Percentiles rank a stretch among this genome's conserved stretches.
Conservation (phyloP, 1,284 basidiomycete species). For the Apiotrichum mycotoxinovorans region DNA sequence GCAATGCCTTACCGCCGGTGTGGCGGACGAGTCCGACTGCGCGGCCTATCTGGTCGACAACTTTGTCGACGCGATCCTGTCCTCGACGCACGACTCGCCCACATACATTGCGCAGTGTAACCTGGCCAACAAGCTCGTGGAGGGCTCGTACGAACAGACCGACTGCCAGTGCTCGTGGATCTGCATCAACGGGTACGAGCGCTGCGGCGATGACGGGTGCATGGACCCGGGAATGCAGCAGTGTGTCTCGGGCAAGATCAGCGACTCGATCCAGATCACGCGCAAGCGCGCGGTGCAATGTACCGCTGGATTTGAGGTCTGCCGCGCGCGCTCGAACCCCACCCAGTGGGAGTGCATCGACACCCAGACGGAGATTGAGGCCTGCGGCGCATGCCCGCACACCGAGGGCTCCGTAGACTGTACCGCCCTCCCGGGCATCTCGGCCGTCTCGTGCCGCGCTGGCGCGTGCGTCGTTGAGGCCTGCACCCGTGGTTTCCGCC, state of each 20-base stretch:
- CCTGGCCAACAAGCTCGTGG: too few relatives aligned
- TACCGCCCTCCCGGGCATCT: constrained; percentile 7
- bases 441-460: constrained; percentile 11
- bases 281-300: background rate
- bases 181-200: background rate
- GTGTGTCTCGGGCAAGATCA: background rate
- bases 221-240: background rate
- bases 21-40: background rate
- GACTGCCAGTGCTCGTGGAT: background rate
- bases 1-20: background rate
- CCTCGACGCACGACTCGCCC: too few relatives aligned
- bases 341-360: constrained; percentile 21
- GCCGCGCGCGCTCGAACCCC: background rate
- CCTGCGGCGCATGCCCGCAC: constrained; percentile 24
- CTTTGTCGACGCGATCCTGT: too few relatives aligned
- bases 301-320: background rate
- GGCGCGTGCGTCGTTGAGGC: constrained; percentile 12
- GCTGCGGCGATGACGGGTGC: background rate
- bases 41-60: background rate
- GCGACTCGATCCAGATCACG: constrained; percentile 32
- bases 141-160: background rate
- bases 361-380: constrained; percentile 21
- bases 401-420: constrained; percentile 11
- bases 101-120: too few relatives aligned
- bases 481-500: constrained; percentile 13